phyloP scores from a whole-genome alignment of 768 basidiomycete species.

The Gloeophyllum trabeum region DNA sequence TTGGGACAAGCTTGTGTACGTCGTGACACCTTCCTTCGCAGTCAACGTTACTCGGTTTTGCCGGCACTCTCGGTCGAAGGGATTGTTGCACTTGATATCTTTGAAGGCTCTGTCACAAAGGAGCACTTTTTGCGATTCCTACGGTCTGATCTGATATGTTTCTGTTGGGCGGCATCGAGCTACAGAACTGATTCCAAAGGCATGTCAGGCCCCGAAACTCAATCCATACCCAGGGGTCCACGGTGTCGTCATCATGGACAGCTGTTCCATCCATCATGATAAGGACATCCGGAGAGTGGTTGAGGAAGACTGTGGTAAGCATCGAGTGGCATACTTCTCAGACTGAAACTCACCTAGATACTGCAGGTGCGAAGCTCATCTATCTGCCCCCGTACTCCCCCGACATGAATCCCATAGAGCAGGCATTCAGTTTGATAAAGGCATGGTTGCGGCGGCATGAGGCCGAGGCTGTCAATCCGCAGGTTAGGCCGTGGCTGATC shows the following conservation, averaged over 20 bases:
- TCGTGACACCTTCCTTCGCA: slow-evolving; percentile 16
- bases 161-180: neutral
- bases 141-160: neutral
- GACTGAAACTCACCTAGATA: neutral
- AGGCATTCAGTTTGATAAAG: slow-evolving; percentile 27
- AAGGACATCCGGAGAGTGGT: slow-evolving; percentile 22
- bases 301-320: slow-evolving; percentile 12
- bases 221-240: neutral
- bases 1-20: slow-evolving; percentile 14
- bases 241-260: slow-evolving; percentile 17
- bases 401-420: slow-evolving; percentile 28
- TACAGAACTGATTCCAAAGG: neutral
- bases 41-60: slow-evolving; percentile 5
- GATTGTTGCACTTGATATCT: neutral
- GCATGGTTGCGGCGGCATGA: slow-evolving; percentile 13
- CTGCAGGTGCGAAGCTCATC: slow-evolving; percentile 14
- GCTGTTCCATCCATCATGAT: slow-evolving; percentile 23
- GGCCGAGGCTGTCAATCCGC: slow-evolving; percentile 3
- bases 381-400: slow-evolving; percentile 28
- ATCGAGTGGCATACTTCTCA: neutral
- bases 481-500: slow-evolving; percentile 16
- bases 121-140: neutral
- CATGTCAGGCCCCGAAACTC: slow-evolving; percentile 9
- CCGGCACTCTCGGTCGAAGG: slow-evolving; percentile 2
- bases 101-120: neutral